These are phyloP conservation scores for Aspergillus avenaceus DNA, from an alignment of 495 filamentous ascomycete genomes.

Conservation along the genomic window DNA sequence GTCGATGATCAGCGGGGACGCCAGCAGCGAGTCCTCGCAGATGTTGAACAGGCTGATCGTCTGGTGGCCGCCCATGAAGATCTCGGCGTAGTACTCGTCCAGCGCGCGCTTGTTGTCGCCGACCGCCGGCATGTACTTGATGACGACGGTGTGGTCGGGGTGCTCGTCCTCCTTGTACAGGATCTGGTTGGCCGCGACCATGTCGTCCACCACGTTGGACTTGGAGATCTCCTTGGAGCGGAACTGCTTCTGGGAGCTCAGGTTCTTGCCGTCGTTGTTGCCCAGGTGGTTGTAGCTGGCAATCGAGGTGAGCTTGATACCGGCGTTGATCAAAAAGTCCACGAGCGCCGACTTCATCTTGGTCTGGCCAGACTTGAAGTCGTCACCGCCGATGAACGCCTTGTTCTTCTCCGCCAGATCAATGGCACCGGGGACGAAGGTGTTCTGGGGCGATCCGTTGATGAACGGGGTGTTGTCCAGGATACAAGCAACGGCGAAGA, in stretches of 20 bases:
- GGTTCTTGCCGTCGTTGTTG: slow-evolving; percentile 98
- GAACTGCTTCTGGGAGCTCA: slow-evolving; percentile 96
- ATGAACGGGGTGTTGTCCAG: slow-evolving; percentile 91
- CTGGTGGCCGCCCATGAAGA: slow-evolving; percentile 98
- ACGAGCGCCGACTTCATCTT: slow-evolving; percentile 99
- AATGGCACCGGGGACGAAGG: slow-evolving; percentile 90
- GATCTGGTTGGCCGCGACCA: slow-evolving; percentile 92
- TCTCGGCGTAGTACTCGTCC: slow-evolving; percentile 98
- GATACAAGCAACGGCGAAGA: slow-evolving; percentile 93
- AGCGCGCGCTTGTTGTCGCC: slow-evolving; percentile 98
- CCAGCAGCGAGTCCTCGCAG: slow-evolving; percentile 96
- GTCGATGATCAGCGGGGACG: slow-evolving; percentile 97
- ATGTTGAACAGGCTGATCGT: slow-evolving; percentile 98
- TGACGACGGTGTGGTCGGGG: slow-evolving; percentile 85
- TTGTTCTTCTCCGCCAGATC: slow-evolving; percentile 82
- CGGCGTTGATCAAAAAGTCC: slow-evolving; percentile 97
- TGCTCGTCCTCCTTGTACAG: slow-evolving; percentile 87
- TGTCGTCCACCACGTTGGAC: slow-evolving; percentile 98
- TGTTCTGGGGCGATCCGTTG: slow-evolving; percentile 99
- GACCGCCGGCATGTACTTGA: slow-evolving; percentile 99
- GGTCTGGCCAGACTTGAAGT: slow-evolving; percentile 99
- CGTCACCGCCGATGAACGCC: slow-evolving; percentile 95
- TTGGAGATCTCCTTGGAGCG: slow-evolving; percentile 99
- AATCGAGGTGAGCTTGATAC: slow-evolving; percentile 98
- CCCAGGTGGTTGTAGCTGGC: slow-evolving; percentile 99